Percentiles rank a stretch among this genome's conserved stretches.
Conservation (phyloP, 2,329 filamentous ascomycete genomes). For the Colletotrichum tropicale region DNA sequence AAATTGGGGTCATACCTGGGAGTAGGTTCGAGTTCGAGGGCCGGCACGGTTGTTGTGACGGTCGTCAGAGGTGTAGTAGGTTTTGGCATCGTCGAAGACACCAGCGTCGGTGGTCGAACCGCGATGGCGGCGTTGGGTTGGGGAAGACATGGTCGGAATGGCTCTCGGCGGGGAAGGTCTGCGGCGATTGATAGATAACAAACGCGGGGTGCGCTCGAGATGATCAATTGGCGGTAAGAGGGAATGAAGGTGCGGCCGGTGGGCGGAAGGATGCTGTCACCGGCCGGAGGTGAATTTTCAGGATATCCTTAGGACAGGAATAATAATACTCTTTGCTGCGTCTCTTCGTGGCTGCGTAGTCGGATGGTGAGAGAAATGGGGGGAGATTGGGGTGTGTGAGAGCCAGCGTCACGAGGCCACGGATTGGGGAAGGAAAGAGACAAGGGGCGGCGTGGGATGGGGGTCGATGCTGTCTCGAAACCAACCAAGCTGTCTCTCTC, state of each 20-base stretch:
- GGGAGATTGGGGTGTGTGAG: slow-evolving; percentile 13
- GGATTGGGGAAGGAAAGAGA: neutral
- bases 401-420: slow-evolving; percentile 14
- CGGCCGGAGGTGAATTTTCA: neutral
- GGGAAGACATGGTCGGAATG: slow-evolving; percentile 17
- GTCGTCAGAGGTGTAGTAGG: slow-evolving; percentile 63
- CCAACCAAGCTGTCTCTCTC: neutral
- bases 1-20: slow-evolving; percentile 46
- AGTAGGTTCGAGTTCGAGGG: slow-evolving; percentile 59
- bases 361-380: slow-evolving; percentile 7
- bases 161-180: neutral
- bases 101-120: slow-evolving; percentile 51
- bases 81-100: slow-evolving; percentile 62
- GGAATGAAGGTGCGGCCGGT: neutral
- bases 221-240: neutral
- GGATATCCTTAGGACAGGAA: neutral
- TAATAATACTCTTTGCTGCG: neutral
- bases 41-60: slow-evolving; percentile 55
- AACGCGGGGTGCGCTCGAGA: neutral
- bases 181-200: neutral
- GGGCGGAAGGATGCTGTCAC: neutral
- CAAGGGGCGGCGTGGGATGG: slow-evolving; percentile 13
- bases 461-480: slow-evolving; percentile 13
- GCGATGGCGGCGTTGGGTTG: slow-evolving; percentile 22
- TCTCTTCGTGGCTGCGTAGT: neutral